These are phyloP conservation scores for Hanseniaspora sp. DNA, from an alignment of 1,139 yeast genomes.

Conservation along the genomic window DNA sequence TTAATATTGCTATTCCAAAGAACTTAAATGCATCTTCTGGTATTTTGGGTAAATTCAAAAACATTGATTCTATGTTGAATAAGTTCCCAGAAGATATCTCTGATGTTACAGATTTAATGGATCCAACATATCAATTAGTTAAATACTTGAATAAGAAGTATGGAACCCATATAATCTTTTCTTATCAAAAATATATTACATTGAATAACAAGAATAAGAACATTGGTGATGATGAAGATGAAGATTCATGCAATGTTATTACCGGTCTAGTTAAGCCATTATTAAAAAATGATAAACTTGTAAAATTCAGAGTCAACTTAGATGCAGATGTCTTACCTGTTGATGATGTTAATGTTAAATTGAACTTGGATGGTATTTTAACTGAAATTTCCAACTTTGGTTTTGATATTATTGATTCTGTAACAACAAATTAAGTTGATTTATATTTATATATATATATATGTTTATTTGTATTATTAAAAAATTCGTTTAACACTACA, in stretches of 20 bases:
- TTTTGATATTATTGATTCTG: slow-evolving; percentile 43
- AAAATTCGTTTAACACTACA: too few relatives aligned
- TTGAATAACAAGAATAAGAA: slow-evolving; percentile 35
- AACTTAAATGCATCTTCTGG: slow-evolving; percentile 44
- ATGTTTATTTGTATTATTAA: not conserved
- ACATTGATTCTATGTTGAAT: slow-evolving; percentile 36
- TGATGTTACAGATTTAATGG: slow-evolving; percentile 36
- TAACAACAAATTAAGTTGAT: not conserved
- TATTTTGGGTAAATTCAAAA: slow-evolving; percentile 52
- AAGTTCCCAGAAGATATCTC: slow-evolving; percentile 28
- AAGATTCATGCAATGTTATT: slow-evolving; percentile 38
- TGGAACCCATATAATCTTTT: slow-evolving; percentile 47
- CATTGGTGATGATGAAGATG: slow-evolving; percentile 19
- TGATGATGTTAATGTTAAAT: slow-evolving; percentile 42
- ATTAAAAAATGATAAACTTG: slow-evolving; percentile 36
- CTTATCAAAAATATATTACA: slow-evolving; percentile 45
- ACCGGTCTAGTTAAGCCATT: slow-evolving; percentile 75
- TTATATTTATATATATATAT: not conserved
- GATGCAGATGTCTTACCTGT: slow-evolving; percentile 66
- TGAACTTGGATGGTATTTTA: slow-evolving; percentile 65
- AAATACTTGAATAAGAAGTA: slow-evolving; percentile 46
- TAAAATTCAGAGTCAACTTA: slow-evolving; percentile 64
- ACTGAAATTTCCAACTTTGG: slow-evolving; percentile 67
- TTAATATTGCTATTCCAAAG: slow-evolving; percentile 42
- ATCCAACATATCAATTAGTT: slow-evolving; percentile 45